phyloP scores from a whole-genome alignment of 371 early-diverging fungal genomes.

The Apophysomyces ossiformis region DNA sequence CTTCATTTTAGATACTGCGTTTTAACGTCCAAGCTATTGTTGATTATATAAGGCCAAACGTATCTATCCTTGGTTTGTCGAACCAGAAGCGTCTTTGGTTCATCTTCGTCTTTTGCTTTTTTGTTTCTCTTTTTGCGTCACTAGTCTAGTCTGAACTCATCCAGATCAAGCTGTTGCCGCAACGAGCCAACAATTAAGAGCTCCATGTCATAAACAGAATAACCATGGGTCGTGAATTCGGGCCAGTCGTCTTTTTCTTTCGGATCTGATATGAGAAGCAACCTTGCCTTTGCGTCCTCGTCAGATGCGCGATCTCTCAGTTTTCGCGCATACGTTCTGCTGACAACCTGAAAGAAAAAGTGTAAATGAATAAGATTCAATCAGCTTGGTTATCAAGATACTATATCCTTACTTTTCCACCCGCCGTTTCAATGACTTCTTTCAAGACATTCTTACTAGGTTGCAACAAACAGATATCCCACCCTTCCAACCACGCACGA shows the following conservation, averaged over 20 bases:
- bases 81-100: too few species aligned
- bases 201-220: constrained; percentile 18
- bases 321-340: neutral
- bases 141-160: constrained; percentile 7
- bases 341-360: neutral
- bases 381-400: neutral
- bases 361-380: too few species aligned
- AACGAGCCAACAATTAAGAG: constrained; percentile 19
- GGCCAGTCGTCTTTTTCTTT: constrained; percentile 18
- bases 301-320: neutral
- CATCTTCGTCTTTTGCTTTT: too few species aligned
- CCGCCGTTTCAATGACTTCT: constrained; percentile 27
- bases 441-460: constrained; percentile 18
- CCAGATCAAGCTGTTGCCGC: constrained; percentile 21
- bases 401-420: constrained; percentile 20
- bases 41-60: too few species aligned
- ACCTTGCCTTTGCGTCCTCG: neutral
- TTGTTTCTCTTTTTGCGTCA: too few species aligned
- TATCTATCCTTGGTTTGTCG: too few species aligned
- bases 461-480: constrained; percentile 20
- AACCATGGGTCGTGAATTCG: constrained; percentile 7
- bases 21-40: too few species aligned
- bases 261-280: constrained; percentile 16
- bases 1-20: too few species aligned
- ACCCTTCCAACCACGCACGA: constrained; percentile 23